Percentiles rank a stretch among this genome's conserved stretches.
These are phyloP conservation scores for Elongisporangium anandrum DNA, from an alignment of 352 stramenopile species.

Conservation along the genomic window DNA sequence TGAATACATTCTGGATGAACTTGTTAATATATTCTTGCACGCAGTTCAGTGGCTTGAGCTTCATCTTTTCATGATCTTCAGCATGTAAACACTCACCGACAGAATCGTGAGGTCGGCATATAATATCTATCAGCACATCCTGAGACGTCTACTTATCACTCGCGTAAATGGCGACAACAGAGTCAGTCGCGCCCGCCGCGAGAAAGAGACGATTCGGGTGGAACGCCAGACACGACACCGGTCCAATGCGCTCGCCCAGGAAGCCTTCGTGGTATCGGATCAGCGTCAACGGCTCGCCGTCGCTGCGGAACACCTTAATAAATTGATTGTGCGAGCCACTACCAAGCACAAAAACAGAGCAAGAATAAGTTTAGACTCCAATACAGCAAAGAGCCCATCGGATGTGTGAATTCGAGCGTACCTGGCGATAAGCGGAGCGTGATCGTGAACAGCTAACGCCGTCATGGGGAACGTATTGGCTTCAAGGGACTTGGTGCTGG, in stretches of 20 bases:
- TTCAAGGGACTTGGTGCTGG: constrained; percentile 84
- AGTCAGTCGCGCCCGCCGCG: constrained; percentile 94
- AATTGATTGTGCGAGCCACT: constrained; percentile 98
- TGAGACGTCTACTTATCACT: constrained; percentile 52
- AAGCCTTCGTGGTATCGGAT: constrained; percentile 97
- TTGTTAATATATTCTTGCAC: neutral
- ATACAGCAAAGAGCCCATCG: neutral
- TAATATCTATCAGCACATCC: neutral
- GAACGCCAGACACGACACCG: constrained; percentile 96
- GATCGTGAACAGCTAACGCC: constrained; percentile 93
- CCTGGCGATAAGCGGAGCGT: constrained; percentile 94
- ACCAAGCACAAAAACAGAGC: constrained; percentile 3
- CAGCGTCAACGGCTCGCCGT: constrained; percentile 80
- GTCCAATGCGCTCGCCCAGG: constrained; percentile 94
- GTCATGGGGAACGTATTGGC: constrained; percentile 94
- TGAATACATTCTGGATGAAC: neutral
- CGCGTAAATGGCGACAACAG: constrained; percentile 93
- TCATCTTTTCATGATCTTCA: neutral
- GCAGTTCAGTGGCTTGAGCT: neutral
- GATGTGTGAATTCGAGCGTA: constrained; percentile 10
- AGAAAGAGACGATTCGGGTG: constrained; percentile 95
- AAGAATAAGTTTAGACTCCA: constrained; percentile 1
- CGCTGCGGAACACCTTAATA: constrained; percentile 96
- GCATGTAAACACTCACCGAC: neutral
- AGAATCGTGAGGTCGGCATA: neutral